Evolutionary conservation across 2,329 filamentous ascomycete species (phyloP), one percentile per base, ranked within the genome.

Genomic region (Colletotrichum spinosum): DNA sequence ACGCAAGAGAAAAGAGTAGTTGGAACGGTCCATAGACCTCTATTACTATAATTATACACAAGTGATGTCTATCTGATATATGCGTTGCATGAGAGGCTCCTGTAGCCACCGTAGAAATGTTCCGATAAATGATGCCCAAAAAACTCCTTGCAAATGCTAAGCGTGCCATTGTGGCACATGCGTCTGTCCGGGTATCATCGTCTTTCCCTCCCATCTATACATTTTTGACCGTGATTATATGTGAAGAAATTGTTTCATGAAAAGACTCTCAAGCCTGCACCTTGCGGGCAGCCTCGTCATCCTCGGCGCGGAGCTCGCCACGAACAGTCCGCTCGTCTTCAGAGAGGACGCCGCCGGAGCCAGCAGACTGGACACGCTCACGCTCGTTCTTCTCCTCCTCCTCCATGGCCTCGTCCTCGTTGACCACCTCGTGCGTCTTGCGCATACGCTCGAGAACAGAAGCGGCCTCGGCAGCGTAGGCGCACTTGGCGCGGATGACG

Each of bases 391-490:
- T 51, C 57, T 67, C 39, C 41, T 64, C 52, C 53, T 65, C 67
- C 12, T 42, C 65, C 65, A 67, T 55, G 44, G 66, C 63, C n/a
- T 69, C 65, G 46, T 68, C 67, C 33, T 64, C 53, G 46, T 39
- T 56, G 11, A 53, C 54, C 39, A 53, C 46, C 44, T 68, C 63
- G 10, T 66, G 44, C 17, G 41, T 73, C 59, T 72, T 66, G 52
- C 74, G 75, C 76, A 83, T 82, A 68, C 74, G 74, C 68, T 78
- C 75, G 77, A 91, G 81, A 65, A 91, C 86, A 10, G 81, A 82
- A 37, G 89, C 88, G 7, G 90, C 87, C 67, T 86, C 75, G 2
- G 82, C 81, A 11, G 86, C 83, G 70, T 80, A 88, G 72, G 85
- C 85, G 78, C 86, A 88, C 60, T 79, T 79, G 67, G 75, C 73